These are phyloP conservation scores for Phytophthora aleatoria DNA, from an alignment of 352 stramenopile species.

Conservation along the genomic window DNA sequence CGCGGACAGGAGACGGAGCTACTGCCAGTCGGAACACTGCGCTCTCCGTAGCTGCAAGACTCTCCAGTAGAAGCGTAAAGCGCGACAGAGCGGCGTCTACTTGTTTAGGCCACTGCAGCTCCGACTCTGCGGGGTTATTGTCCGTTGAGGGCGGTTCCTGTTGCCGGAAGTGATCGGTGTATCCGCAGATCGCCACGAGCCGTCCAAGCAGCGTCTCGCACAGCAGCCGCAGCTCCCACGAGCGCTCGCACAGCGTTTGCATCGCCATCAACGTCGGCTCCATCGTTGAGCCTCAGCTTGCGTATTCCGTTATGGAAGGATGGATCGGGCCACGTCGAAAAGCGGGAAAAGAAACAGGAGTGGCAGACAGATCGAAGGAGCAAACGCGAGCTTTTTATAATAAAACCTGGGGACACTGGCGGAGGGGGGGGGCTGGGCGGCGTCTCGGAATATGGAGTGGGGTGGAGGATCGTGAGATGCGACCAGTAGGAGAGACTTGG, in stretches of 20 bases:
- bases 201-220: constrained; percentile 39
- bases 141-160: constrained; percentile 20
- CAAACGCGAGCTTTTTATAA: not conserved
- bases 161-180: constrained; percentile 35
- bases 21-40: constrained; percentile 45
- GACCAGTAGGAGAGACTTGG: constrained; percentile 12
- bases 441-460: constrained; percentile 20
- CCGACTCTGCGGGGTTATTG: constrained; percentile 13
- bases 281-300: constrained; percentile 18
- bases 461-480: constrained; percentile 20
- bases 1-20: constrained; percentile 32
- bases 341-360: constrained; percentile 23
- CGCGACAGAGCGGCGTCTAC: constrained; percentile 34
- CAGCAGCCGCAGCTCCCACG: constrained; percentile 41
- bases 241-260: constrained; percentile 30
- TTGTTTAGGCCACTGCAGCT: constrained; percentile 29
- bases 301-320: constrained; percentile 13
- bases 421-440: constrained; percentile 1
- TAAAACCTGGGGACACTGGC: not conserved
- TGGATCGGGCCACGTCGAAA: constrained; percentile 4
- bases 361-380: constrained; percentile 25
- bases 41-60: constrained; percentile 30
- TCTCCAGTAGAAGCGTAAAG: constrained; percentile 39
- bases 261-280: constrained; percentile 34
- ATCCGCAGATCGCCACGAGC: constrained; percentile 40